Percentiles rank a stretch among this genome's conserved stretches.
Conservation (phyloP, 129 eudicot genomes). For the Flaveria trinervia region DNA sequence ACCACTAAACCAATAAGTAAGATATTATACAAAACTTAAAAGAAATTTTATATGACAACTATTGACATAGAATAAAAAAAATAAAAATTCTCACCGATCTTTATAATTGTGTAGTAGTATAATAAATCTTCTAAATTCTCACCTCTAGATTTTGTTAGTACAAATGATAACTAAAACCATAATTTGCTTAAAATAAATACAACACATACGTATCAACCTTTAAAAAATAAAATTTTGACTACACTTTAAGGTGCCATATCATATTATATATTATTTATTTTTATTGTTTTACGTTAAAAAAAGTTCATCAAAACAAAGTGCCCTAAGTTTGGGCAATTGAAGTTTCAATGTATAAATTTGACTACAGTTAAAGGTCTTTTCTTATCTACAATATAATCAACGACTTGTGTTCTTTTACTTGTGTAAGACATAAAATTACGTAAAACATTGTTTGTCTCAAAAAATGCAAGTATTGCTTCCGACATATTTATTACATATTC, state of each 20-base stretch:
- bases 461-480: too few relatives aligned
- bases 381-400: neutral
- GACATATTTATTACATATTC: neutral
- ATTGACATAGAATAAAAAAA: too few relatives aligned
- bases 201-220: neutral
- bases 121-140: neutral
- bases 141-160: neutral
- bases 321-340: slow-evolving; percentile 22
- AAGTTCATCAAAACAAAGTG: slow-evolving; percentile 14
- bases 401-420: neutral
- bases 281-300: neutral
- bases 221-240: too few relatives aligned
- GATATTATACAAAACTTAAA: too few relatives aligned
- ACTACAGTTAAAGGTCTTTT: slow-evolving; percentile 1
- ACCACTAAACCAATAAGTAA: too few relatives aligned
- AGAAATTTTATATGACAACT: too few relatives aligned
- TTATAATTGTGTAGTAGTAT: too few relatives aligned
- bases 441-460: too few relatives aligned
- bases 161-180: too few relatives aligned
- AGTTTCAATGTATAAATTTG: slow-evolving; percentile 24
- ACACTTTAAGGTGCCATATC: neutral
- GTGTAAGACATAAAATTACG: neutral
- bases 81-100: too few relatives aligned
- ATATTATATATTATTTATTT: neutral
- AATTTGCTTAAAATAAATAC: neutral